Evolutionary conservation across 1,284 basidiomycete genomes (phyloP), one percentile per base, ranked within the genome.

Genomic region (Macrocybe sp.): DNA sequence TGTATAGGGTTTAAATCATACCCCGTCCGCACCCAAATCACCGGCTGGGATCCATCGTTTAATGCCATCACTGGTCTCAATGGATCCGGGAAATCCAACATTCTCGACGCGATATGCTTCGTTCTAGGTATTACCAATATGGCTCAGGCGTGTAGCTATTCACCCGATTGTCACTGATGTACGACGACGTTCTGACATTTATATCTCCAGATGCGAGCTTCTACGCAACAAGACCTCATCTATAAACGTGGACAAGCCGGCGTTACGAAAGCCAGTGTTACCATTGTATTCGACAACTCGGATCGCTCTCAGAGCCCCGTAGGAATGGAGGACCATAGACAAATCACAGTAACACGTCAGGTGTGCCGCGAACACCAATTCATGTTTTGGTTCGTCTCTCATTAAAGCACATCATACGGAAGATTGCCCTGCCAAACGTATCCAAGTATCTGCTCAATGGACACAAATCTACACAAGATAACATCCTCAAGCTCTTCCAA

Each of bases 241-340:
- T 97, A 97, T 78, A 97, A 91, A 67, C 92, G 96, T 40, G 97
- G 97, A 2, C 95, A 98, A 65, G 96, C 97, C 7, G 97, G 97
- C 12, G 79, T 99, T 51, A 95, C 92, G 3, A 97, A 97, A 72
- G 97, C 97, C 0, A 96, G 92, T 52, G 97, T 99, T 2, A 98
- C 97, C 10, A 94, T 99, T 60, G 95, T 99, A 1, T 99, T 99
- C 65, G 93, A 99, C 76, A 99, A 99, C 65, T 90, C 92, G n/a
- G 94, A 99, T 65, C 78, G 83, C 30, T 75, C 81, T 12, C 93
- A 83, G 52, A 92, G 91, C 54, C 97, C 95, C 0, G 78, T 88
- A 1, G 94, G 94, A 1, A 82, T 91, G 40, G 87, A 94, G 63
- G 79, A 89, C 51, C 85, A 74, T 48, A 80, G 85, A 38, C 92